A percentile compares a stretch with the other conserved stretches of the same genome.
Evolutionary conservation across 1,139 yeast genomes (phyloP).

Genomic region (Hyphopichia wangnamkhiaoensis): DNA sequence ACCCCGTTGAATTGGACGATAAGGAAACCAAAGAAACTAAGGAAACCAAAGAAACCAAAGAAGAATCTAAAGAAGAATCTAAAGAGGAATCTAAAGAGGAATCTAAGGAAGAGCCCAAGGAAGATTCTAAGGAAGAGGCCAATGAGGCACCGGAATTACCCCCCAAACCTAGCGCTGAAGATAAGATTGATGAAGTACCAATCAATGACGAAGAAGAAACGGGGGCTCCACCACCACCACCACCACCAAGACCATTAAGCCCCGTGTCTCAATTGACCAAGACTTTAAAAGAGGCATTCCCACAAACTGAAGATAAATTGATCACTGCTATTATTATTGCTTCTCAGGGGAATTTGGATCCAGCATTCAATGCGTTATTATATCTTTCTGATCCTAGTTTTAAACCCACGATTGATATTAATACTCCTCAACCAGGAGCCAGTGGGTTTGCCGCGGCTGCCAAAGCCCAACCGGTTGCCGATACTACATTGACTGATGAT

Average conservation of each 20-base stretch:
- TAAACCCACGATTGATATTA: slow-evolving; percentile 59
- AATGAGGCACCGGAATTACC: slow-evolving; percentile 10
- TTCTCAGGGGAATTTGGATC: slow-evolving; percentile 74
- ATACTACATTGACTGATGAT: slow-evolving; percentile 49
- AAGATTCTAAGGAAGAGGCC: slow-evolving; percentile 3
- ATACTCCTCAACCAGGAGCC: slow-evolving; percentile 15
- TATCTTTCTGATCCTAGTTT: slow-evolving; percentile 77
- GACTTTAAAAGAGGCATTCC: slow-evolving; percentile 79
- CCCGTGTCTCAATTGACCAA: slow-evolving; percentile 55
- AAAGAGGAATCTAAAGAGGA: slow-evolving; percentile 5
- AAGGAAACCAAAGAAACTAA: slow-evolving; percentile 4
- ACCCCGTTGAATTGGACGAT: slow-evolving; percentile 31
- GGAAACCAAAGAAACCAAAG: slow-evolving; percentile 8
- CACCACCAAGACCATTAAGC: slow-evolving; percentile 68
- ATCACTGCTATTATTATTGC: slow-evolving; percentile 84
- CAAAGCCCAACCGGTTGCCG: slow-evolving; percentile 22
- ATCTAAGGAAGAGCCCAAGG: too few species aligned
- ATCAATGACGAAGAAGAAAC: slow-evolving; percentile 12
- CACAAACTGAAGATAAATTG: slow-evolving; percentile 66
- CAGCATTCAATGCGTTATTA: slow-evolving; percentile 85
- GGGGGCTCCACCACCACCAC: slow-evolving; percentile 56
- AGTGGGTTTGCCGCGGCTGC: slow-evolving; percentile 22
- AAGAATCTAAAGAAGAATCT: slow-evolving; percentile 7
- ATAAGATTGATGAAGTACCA: slow-evolving; percentile 13
- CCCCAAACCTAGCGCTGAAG: slow-evolving; percentile 5